Evolutionary conservation across 805 yeast species (phyloP).

Genomic region (Ogataea angusta): DNA sequence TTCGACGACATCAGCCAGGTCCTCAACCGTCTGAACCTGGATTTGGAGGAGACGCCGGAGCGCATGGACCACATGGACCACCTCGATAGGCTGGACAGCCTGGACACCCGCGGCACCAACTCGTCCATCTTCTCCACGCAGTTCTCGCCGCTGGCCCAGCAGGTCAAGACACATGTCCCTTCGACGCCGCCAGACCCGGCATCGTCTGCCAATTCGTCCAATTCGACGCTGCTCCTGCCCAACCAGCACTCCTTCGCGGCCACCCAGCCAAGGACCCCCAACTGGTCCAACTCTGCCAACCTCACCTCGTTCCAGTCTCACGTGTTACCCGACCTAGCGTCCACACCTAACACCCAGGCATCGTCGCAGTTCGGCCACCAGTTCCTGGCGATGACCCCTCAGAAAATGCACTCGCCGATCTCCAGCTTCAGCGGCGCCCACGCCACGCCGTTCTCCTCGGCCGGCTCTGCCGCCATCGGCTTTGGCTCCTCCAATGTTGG

Average conservation of each 20-base stretch:
- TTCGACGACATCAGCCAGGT: slow-evolving; percentile 46
- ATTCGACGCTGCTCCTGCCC: slow-evolving; percentile 15
- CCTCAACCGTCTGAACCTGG: slow-evolving; percentile 43
- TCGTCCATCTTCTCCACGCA: slow-evolving; percentile 26
- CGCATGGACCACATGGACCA: slow-evolving; percentile 5
- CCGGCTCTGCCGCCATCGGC: slow-evolving; percentile 15
- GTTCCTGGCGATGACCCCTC: slow-evolving; percentile 25
- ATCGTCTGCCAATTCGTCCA: slow-evolving; percentile 6
- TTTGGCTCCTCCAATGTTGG: slow-evolving; percentile 14
- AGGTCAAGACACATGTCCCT: slow-evolving; percentile 19
- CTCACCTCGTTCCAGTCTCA: slow-evolving; percentile 19
- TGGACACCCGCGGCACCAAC: slow-evolving; percentile 2
- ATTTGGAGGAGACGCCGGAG: slow-evolving; percentile 23
- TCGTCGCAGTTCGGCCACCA: slow-evolving; percentile 14
- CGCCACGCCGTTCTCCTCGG: slow-evolving; percentile 22
- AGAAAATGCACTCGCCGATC: slow-evolving; percentile 14
- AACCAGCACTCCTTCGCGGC: slow-evolving; percentile 12
- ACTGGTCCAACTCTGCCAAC: slow-evolving; percentile 28
- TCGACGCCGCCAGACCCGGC: slow-evolving; percentile 29
- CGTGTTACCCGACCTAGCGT: slow-evolving; percentile 20
- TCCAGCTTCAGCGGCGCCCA: slow-evolving; percentile 16
- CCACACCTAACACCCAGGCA: slow-evolving; percentile 21
- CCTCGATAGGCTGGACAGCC: slow-evolving; percentile 9
- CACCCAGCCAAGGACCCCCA: slow-evolving; percentile 35
- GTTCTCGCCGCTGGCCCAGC: slow-evolving; percentile 24